Percentiles rank a stretch among this genome's conserved stretches.
Conservation (phyloP, 306 rosid genomes). For the Cercis canadensis region DNA sequence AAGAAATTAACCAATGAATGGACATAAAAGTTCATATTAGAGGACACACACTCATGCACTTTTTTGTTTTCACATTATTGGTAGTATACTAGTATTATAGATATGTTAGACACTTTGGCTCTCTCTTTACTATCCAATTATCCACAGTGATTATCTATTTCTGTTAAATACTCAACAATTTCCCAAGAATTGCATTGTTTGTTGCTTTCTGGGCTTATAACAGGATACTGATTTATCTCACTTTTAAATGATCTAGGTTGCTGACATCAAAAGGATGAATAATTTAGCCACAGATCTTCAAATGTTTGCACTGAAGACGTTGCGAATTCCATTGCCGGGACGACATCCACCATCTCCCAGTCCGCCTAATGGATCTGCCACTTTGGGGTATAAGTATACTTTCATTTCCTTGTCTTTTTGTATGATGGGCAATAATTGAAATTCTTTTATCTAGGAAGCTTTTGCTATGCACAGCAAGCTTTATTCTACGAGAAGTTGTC, state of each 20-base stretch:
- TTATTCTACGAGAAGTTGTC: neutral
- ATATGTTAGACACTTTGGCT: neutral
- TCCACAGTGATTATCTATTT: neutral
- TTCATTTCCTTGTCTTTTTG: neutral
- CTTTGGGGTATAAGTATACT: slow-evolving; percentile 48
- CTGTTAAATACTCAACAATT: neutral
- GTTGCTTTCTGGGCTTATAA: slow-evolving; percentile 9
- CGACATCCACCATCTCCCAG: slow-evolving; percentile 75
- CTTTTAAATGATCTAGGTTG: slow-evolving; percentile 57
- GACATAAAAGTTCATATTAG: neutral
- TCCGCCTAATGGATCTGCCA: slow-evolving; percentile 48
- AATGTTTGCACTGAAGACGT: slow-evolving; percentile 80
- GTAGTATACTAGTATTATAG: neutral
- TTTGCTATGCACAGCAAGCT: slow-evolving; percentile 4
- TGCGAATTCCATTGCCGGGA: slow-evolving; percentile 86
- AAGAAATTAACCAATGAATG: neutral
- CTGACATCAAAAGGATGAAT: slow-evolving; percentile 83
- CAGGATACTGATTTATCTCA: slow-evolving; percentile 19
- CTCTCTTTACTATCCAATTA: slow-evolving; percentile 2
- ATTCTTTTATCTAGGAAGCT: slow-evolving; percentile 1
- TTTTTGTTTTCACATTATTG: neutral
- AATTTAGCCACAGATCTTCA: slow-evolving; percentile 85
- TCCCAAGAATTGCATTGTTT: neutral
- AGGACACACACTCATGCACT: neutral
- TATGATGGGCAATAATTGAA: neutral